A percentile compares a stretch with the other conserved stretches of the same genome.
Evolutionary conservation across 192 early-diverging fungal genomes (phyloP).

Genomic region (Piromyces finnis): DNA sequence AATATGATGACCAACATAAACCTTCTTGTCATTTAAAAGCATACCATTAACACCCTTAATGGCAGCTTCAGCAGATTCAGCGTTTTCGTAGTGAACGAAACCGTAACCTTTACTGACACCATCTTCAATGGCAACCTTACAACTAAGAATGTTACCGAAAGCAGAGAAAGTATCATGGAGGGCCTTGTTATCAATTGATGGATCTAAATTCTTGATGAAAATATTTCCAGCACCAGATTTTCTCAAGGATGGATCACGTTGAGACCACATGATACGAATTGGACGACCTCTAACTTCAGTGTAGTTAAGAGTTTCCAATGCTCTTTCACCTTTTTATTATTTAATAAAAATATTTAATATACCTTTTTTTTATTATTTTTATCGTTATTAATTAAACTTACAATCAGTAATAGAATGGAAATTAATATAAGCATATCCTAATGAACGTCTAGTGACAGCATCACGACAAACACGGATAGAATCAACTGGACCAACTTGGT

Average conservation of each 20-base stretch:
- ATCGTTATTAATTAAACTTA: constrained; percentile 8
- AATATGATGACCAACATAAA: constrained; percentile 86
- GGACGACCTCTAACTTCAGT: constrained; percentile 80
- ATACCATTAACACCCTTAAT: constrained; percentile 98
- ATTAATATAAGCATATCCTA: constrained; percentile 99
- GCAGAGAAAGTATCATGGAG: constrained; percentile 97
- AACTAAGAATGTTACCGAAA: constrained; percentile 90
- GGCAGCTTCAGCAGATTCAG: constrained; percentile 79
- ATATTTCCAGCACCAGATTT: constrained; percentile 86
- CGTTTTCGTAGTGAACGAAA: constrained; percentile 95
- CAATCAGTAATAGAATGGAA: constrained; percentile 77
- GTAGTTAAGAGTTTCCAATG: constrained; percentile 90
- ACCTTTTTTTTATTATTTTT: not conserved
- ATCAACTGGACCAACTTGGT: constrained; percentile 82
- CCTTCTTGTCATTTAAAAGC: constrained; percentile 97
- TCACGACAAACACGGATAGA: constrained; percentile 97
- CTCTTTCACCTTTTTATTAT: constrained; percentile 49
- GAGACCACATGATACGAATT: constrained; percentile 99
- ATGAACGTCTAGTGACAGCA: constrained; percentile 82
- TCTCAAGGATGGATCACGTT: constrained; percentile 91
- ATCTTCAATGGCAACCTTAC: constrained; percentile 88
- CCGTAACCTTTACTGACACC: constrained; percentile 81
- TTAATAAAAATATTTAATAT: not conserved
- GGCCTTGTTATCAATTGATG: constrained; percentile 95
- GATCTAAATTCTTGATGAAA: constrained; percentile 99